A percentile compares a stretch with the other conserved stretches of the same genome.
Conservation (phyloP, 441 rosid species). For the Gossypium laxum region DNA sequence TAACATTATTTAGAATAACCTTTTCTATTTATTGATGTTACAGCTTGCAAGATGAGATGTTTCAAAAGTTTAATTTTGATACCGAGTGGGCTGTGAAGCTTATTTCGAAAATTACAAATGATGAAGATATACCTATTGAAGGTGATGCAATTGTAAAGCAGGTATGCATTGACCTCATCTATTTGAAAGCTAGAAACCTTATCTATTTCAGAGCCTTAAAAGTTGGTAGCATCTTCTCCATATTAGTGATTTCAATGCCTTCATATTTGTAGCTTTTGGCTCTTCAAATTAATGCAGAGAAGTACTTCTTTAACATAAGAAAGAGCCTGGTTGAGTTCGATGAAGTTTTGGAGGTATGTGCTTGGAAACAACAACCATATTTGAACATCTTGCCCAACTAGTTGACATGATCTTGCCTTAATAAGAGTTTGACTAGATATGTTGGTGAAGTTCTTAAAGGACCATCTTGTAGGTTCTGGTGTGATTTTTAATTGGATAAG, state of each 20-base stretch:
- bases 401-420: not conserved
- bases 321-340: slow-evolving; percentile 95
- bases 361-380: slow-evolving; percentile 2
- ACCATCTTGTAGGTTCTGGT: not conserved
- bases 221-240: not conserved
- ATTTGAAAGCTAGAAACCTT: not conserved
- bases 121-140: slow-evolving; percentile 84
- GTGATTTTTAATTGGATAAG: not conserved
- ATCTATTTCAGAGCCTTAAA: not conserved
- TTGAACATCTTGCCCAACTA: not conserved
- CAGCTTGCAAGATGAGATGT: slow-evolving; percentile 99
- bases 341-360: slow-evolving; percentile 83
- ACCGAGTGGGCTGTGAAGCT: slow-evolving; percentile 89
- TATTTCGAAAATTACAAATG: slow-evolving; percentile 70
- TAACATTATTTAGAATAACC: not conserved
- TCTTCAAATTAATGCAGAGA: slow-evolving; percentile 83
- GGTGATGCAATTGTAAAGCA: slow-evolving; percentile 74
- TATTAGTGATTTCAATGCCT: slow-evolving; percentile 20
- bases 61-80: slow-evolving; percentile 87
- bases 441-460: not conserved
- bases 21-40: slow-evolving; percentile 9
- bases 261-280: slow-evolving; percentile 56
- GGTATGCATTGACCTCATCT: slow-evolving; percentile 32
- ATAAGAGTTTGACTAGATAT: not conserved
- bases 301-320: slow-evolving; percentile 81